phyloP scores from a whole-genome alignment of 495 filamentous ascomycete species.

The Neurospora pannonica region DNA sequence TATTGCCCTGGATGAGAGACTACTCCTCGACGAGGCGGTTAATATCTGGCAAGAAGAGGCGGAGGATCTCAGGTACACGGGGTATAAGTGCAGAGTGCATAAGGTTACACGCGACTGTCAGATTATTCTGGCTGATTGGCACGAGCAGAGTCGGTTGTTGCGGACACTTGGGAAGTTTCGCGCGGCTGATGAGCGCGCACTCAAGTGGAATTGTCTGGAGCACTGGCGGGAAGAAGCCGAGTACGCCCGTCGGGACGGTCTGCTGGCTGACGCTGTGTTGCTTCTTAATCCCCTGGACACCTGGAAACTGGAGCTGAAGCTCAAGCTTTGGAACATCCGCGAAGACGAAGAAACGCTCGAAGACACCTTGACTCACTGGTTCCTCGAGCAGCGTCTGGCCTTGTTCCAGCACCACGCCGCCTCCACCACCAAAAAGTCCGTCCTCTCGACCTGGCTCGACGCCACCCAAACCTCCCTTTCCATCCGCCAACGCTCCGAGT shows the following conservation, averaged over 20 bases:
- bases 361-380: constrained; percentile 13
- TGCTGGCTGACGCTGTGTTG: constrained; percentile 11
- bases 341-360: constrained; percentile 9
- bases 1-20: constrained; percentile 15
- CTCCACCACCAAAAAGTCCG: constrained; percentile 4
- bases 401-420: constrained; percentile 14
- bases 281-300: constrained; percentile 8
- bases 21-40: constrained; percentile 20
- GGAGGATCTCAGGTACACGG: constrained; percentile 11
- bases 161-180: constrained; percentile 11
- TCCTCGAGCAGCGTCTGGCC: constrained; percentile 13
- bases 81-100: constrained; percentile 9
- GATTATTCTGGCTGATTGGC: constrained; percentile 13
- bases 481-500: background rate
- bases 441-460: constrained; percentile 1
- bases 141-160: constrained; percentile 16
- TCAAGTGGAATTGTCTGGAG: constrained; percentile 3
- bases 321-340: constrained; percentile 7
- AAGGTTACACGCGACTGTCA: constrained; percentile 6
- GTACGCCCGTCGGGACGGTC: background rate
- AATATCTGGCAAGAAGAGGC: constrained; percentile 23
- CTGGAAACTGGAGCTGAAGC: constrained; percentile 19
- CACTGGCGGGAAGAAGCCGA: constrained; percentile 6
- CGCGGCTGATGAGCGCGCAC: constrained; percentile 1
- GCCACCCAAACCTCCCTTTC: background rate